These are phyloP conservation scores for Metschnikowia picachoensis DNA, from an alignment of 805 yeast species.

Conservation along the genomic window DNA sequence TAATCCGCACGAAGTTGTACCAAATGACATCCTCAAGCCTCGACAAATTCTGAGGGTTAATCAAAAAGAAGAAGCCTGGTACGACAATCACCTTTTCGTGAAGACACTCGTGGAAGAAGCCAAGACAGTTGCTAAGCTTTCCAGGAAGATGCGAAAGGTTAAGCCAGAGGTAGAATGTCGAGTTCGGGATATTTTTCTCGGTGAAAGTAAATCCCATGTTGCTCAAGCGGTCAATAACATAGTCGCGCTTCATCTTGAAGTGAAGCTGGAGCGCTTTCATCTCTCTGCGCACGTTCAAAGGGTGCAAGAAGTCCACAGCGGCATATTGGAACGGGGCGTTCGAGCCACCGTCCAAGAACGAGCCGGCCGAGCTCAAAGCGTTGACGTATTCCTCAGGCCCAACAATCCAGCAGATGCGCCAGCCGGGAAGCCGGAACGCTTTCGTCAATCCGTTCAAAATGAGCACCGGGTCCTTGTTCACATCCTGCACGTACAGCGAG, in stretches of 20 bases:
- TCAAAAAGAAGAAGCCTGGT: slow-evolving; percentile 60
- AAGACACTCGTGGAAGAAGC: slow-evolving; percentile 60
- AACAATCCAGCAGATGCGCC: slow-evolving; percentile 61
- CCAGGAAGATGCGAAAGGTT: slow-evolving; percentile 53
- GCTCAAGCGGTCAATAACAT: slow-evolving; percentile 44
- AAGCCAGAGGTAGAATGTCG: slow-evolving; percentile 59
- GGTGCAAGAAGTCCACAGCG: slow-evolving; percentile 52
- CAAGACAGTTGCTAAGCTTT: slow-evolving; percentile 53
- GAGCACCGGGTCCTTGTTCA: slow-evolving; percentile 54
- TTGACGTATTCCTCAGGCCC: slow-evolving; percentile 59
- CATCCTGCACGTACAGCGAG: slow-evolving; percentile 50
- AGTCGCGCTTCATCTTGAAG: slow-evolving; percentile 55
- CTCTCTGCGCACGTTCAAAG: slow-evolving; percentile 46
- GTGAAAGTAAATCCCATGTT: slow-evolving; percentile 53
- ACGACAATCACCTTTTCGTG: slow-evolving; percentile 58
- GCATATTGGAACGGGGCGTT: slow-evolving; percentile 61
- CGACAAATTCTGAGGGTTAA: slow-evolving; percentile 49
- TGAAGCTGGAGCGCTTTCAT: slow-evolving; percentile 57
- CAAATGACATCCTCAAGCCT: slow-evolving; percentile 52
- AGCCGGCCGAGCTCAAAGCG: slow-evolving; percentile 55
- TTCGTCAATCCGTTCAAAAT: slow-evolving; percentile 59
- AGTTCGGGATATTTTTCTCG: slow-evolving; percentile 44
- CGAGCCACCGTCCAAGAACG: slow-evolving; percentile 58
- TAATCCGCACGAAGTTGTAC: slow-evolving; percentile 55
- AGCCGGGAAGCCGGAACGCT: slow-evolving; percentile 59